Conservation (phyloP, 352 stramenopile species). For the Phytopythium montanum region DNA sequence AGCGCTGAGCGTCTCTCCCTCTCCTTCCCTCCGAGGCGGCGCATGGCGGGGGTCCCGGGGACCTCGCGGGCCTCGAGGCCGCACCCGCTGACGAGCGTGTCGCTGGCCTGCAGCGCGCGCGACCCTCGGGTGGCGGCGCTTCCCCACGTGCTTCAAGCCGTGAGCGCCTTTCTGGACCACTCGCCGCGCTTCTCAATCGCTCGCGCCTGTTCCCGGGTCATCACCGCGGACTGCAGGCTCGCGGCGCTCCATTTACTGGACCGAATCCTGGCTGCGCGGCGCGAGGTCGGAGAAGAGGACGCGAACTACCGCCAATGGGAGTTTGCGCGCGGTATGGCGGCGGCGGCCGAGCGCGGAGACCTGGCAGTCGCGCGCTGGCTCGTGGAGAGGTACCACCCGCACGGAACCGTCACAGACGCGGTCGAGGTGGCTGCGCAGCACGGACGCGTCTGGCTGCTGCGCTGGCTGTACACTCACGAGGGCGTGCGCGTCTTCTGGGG, state of each 20-base stretch:
- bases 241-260: conserved; percentile 13
- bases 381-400: conserved; percentile 14
- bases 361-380: conserved; percentile 24
- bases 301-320: conserved; percentile 24
- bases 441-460: conserved; percentile 17
- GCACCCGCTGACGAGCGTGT: conserved; percentile 10
- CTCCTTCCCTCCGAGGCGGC: neutral
- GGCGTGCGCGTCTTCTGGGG: conserved; percentile 27
- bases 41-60: neutral
- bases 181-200: conserved; percentile 17
- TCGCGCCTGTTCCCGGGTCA: conserved; percentile 6
- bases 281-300: conserved; percentile 1
- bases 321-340: conserved; percentile 20
- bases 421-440: conserved; percentile 13
- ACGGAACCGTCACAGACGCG: conserved; percentile 1
- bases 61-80: neutral
- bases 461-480: conserved; percentile 14
- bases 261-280: conserved; percentile 11
- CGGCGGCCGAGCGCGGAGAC: conserved; percentile 19
- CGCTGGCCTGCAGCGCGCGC: conserved; percentile 12
- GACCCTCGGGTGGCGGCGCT: conserved; percentile 19
- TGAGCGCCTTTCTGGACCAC: conserved; percentile 24
- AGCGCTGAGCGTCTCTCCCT: no score
- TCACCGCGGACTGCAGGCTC: neutral
- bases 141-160: conserved; percentile 15